These are phyloP conservation scores for Epichloe gansuensis DNA, from an alignment of 2,329 filamentous ascomycete genomes.

Conservation along the genomic window DNA sequence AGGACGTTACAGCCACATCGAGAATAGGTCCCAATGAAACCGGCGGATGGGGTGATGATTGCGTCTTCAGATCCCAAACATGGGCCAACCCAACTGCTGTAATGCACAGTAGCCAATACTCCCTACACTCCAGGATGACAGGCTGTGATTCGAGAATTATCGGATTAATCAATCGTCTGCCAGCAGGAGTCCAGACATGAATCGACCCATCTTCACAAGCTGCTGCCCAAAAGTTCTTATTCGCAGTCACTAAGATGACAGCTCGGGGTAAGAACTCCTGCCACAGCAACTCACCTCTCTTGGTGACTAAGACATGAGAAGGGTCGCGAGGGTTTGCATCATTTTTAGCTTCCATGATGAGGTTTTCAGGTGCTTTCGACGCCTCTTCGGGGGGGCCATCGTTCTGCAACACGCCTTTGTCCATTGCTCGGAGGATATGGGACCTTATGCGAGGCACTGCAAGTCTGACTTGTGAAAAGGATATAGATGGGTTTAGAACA, in stretches of 20 bases:
- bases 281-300: slow-evolving; percentile 73
- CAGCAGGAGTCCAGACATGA: slow-evolving; percentile 85
- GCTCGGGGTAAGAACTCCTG: slow-evolving; percentile 83
- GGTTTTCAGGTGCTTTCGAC: slow-evolving; percentile 50
- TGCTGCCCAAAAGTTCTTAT: slow-evolving; percentile 80
- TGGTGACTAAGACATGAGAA: slow-evolving; percentile 68
- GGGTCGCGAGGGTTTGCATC: slow-evolving; percentile 67
- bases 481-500: slow-evolving; percentile 68
- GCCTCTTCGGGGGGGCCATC: slow-evolving; percentile 47
- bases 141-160: slow-evolving; percentile 84
- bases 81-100: slow-evolving; percentile 80
- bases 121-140: slow-evolving; percentile 82
- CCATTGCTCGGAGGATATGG: slow-evolving; percentile 70
- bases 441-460: slow-evolving; percentile 78
- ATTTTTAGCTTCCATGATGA: slow-evolving; percentile 82
- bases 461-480: slow-evolving; percentile 70
- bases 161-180: slow-evolving; percentile 71
- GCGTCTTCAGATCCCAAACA: slow-evolving; percentile 82
- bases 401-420: slow-evolving; percentile 45
- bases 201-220: slow-evolving; percentile 87
- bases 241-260: slow-evolving; percentile 83
- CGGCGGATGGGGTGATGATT: slow-evolving; percentile 77
- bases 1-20: slow-evolving; percentile 68
- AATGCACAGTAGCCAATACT: slow-evolving; percentile 80
- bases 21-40: slow-evolving; percentile 80